These are phyloP conservation scores for Petrea volubilis DNA, from an alignment of 257 asterid species.

Conservation along the genomic window DNA sequence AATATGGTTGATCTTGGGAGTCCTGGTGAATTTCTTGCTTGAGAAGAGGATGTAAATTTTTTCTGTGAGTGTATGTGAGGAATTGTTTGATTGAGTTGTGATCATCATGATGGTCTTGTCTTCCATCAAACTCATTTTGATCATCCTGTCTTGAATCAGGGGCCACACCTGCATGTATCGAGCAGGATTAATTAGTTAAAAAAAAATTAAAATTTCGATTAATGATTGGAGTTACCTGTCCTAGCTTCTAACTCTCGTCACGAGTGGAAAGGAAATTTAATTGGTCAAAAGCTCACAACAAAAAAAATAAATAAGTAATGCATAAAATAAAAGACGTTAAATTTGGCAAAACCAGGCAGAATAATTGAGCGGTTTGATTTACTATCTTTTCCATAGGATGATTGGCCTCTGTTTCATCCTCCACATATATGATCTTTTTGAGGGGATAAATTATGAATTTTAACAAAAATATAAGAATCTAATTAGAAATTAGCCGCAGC, in stretches of 20 bases:
- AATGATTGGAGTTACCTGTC: not conserved
- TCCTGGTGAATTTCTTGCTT: conserved; percentile 51
- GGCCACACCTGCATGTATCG: conserved; percentile 61
- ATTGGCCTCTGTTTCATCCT: no score
- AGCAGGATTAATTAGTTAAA: no score
- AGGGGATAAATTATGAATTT: no score
- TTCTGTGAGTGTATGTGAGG: conserved; percentile 56
- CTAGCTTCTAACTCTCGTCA: not conserved
- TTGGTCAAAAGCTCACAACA: conserved; percentile 22
- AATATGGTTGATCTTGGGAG: conserved; percentile 13
- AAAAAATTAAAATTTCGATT: not conserved
- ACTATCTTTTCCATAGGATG: no score
- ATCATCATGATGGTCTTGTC: conserved; percentile 49
- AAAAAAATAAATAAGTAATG: no score
- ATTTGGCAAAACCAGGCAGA: no score
- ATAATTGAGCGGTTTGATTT: no score
- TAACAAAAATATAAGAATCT: no score
- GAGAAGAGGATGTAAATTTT: conserved; percentile 51
- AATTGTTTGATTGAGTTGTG: conserved; percentile 56
- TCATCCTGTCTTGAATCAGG: conserved; percentile 77
- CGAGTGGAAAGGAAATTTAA: conserved; percentile 15
- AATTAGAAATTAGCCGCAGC: no score
- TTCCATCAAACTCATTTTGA: conserved; percentile 44
- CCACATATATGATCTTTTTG: no score
- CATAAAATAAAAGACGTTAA: no score